Evolutionary conservation across 352 stramenopile genomes (phyloP), one percentile per base, ranked within the genome.

Genomic region (Phytophthora sojae): DNA sequence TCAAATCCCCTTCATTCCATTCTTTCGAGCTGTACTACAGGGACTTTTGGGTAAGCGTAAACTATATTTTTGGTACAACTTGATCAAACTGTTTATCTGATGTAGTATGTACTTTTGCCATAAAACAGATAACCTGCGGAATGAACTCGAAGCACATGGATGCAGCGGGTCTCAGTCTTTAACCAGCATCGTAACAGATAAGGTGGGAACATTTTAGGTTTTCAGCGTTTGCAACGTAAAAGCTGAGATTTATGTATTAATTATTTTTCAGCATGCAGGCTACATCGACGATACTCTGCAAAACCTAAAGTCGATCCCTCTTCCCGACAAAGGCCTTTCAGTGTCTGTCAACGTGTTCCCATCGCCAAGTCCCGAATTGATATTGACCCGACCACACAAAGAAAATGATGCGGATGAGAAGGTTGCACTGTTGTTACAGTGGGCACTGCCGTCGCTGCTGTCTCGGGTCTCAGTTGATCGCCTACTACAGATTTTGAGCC

Each of bases 111-210:
- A 4, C 25, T 21, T 4, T 23, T 9, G 21, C 35, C 15, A 44
- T 23, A 37, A 35, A 30, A 49, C 54, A 81, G 74, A 74, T 29
- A 55, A 76, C 39, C 37, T 81, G 3, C 49, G 53, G 4, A 50
- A 54, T n/a, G 74, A 83, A 21, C 37, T 75, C 0, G 35, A 53
- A 0, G 51, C 64, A 45, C 62, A 26, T 51, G 12, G 35, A 57
- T 39, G n/a, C n/a, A 71, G n/a, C 29, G 49, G 35, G 9, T 65
- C 26, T 35, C 23, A 4, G 7, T 12, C 67, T 2, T 49, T 67
- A 26, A 79, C 55, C 54, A 75, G 51, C 26, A 72, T 89, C 37
- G 73, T 89, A 19, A 83, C 81, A 1, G 83, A 89, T 35, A 75
- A 77, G 63, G 81, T 87, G 26, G 12, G 62, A 21, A 4, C 32